These are phyloP conservation scores for Musa troglodytarum DNA, from an alignment of 176 grass and related monocot genomes.

Conservation along the genomic window DNA sequence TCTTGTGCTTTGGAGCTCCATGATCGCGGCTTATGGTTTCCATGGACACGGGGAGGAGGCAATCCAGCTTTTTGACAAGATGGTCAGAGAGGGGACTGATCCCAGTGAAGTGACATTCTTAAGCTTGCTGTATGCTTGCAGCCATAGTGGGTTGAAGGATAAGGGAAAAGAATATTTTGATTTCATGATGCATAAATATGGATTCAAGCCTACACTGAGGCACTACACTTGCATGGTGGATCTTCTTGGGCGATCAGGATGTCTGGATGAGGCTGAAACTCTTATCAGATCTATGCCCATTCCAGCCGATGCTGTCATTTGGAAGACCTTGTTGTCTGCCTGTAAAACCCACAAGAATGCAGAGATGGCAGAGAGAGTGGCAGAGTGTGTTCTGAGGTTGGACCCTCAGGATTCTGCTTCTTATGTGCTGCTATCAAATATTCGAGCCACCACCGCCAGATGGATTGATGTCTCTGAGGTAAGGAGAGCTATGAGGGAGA, in stretches of 20 bases:
- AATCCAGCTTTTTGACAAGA: constrained; percentile 43
- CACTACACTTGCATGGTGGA: constrained; percentile 65
- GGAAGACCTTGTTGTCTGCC: constrained; percentile 65
- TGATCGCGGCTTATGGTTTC: constrained; percentile 58
- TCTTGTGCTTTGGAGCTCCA: constrained; percentile 43
- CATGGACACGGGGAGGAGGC: constrained; percentile 48
- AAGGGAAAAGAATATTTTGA: constrained; percentile 39
- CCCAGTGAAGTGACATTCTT: constrained; percentile 64
- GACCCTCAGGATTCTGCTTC: constrained; percentile 54
- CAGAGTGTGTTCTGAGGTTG: constrained; percentile 42
- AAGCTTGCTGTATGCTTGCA: constrained; percentile 66
- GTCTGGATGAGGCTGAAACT: constrained; percentile 41
- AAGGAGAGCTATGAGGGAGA: constrained; percentile 43
- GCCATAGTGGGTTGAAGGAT: constrained; percentile 61
- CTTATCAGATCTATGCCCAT: constrained; percentile 57
- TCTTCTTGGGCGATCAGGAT: constrained; percentile 53
- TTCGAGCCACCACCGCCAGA: constrained; percentile 43
- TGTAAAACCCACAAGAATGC: constrained; percentile 51
- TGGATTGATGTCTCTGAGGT: constrained; percentile 44
- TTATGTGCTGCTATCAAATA: constrained; percentile 63
- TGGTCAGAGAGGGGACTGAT: constrained; percentile 24
- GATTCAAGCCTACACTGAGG: constrained; percentile 36
- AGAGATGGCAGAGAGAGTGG: constrained; percentile 51
- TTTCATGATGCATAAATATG: constrained; percentile 46
- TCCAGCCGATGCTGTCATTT: constrained; percentile 45